Evolutionary conservation across 1,284 basidiomycete genomes (phyloP).

Genomic region (Melanopsichium pennsylvanicum): DNA sequence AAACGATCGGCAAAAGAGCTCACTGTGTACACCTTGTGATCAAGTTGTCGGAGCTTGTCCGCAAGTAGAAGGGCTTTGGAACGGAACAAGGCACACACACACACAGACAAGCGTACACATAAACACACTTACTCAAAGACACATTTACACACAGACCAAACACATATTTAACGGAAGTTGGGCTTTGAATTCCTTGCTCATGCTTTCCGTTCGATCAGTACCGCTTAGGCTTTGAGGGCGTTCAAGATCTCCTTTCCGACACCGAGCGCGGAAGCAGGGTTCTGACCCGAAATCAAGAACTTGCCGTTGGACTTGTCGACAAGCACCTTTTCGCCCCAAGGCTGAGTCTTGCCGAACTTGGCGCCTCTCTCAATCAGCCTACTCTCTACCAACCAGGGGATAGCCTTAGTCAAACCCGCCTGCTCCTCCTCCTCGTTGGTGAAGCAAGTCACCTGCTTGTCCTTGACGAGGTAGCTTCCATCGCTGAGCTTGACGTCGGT

Average conservation of each 20-base stretch:
- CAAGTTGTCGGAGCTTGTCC: too few relatives aligned
- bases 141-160: too few relatives aligned
- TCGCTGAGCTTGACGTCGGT: slow-evolving; percentile 54
- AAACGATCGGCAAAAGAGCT: too few relatives aligned
- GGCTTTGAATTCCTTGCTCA: too few relatives aligned
- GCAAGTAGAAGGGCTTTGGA: too few relatives aligned
- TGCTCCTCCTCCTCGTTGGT: slow-evolving; percentile 76
- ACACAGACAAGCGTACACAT: too few relatives aligned
- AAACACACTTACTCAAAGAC: too few relatives aligned
- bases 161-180: too few relatives aligned
- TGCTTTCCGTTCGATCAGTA: too few relatives aligned
- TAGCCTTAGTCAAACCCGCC: slow-evolving; percentile 65
- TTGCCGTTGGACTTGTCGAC: slow-evolving; percentile 56
- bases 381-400: slow-evolving; percentile 78
- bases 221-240: slow-evolving; percentile 43
- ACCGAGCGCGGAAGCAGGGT: slow-evolving; percentile 44
- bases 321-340: slow-evolving; percentile 71
- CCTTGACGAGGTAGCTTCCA: slow-evolving; percentile 68
- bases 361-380: slow-evolving; percentile 74
- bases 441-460: slow-evolving; percentile 74
- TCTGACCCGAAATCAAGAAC: slow-evolving; percentile 68
- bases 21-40: too few relatives aligned
- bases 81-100: too few relatives aligned
- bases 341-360: slow-evolving; percentile 70
- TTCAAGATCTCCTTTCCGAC: slow-evolving; percentile 44